These are phyloP conservation scores for Ramaria rubella DNA, from an alignment of 768 basidiomycete genomes.

Conservation along the genomic window DNA sequence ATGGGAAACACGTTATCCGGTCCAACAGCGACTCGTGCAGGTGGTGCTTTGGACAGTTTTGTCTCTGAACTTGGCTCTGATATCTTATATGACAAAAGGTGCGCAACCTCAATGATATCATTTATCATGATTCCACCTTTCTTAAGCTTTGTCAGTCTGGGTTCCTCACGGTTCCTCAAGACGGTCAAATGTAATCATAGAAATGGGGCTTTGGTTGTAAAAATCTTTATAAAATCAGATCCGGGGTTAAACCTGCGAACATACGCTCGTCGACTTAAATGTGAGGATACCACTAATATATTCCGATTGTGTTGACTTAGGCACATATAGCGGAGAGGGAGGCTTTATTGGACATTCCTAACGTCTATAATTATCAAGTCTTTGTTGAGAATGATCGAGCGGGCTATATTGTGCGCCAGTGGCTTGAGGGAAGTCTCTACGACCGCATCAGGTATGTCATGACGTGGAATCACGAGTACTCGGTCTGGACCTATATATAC, in stretches of 20 bases:
- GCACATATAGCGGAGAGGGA: constrained; percentile 69
- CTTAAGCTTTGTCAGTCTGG: constrained; percentile 25
- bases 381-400: constrained; percentile 95
- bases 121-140: constrained; percentile 4
- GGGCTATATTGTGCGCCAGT: constrained; percentile 91
- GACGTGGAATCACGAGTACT: background rate
- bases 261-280: constrained; percentile 72
- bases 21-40: constrained; percentile 62
- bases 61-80: constrained; percentile 84
- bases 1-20: constrained; percentile 82
- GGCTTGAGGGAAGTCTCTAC: constrained; percentile 90
- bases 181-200: constrained; percentile 83
- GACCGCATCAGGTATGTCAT: constrained; percentile 85
- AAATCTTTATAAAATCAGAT: constrained; percentile 70
- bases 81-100: constrained; percentile 91
- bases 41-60: constrained; percentile 83
- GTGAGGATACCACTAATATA: constrained; percentile 26
- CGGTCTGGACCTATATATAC: background rate
- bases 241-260: constrained; percentile 69
- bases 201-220: constrained; percentile 62
- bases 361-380: constrained; percentile 82
- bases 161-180: constrained; percentile 51
- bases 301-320: background rate
- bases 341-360: constrained; percentile 73
- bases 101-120: constrained; percentile 16